Base-by-base conservation (phyloP, 2,329 filamentous ascomycete species). In the Fusarium sp. region DNA sequence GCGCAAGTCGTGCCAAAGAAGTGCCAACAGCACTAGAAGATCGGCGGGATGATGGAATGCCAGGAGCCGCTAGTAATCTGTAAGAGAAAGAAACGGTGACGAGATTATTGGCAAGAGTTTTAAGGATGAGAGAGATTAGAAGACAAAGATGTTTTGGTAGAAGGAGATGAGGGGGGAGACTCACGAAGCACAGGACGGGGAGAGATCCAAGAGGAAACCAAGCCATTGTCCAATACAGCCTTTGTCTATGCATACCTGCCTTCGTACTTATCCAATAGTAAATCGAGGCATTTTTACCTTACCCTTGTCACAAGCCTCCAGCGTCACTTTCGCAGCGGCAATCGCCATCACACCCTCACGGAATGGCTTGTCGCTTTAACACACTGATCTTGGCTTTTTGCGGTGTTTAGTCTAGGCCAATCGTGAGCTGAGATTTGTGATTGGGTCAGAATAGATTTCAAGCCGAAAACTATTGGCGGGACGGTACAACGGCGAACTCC, bases 1-100 rank as follows among this genome's bases (percentile, higher is more conserved):
- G 35, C 59, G 48, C 51, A 63, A 66, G 54, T 67, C 58, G 54
- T 67, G 47, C 45, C 45, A 47, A 51, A 57, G 34, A 34, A 45
- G 42, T 47, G 42, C 41, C 56, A 38, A 49, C 54, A 44, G 54
- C 36, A 44, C 63, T 54, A 64, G 38, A 39, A 35, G 51, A 41
- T 41, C 31, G 47, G 32, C 36, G 12, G 50, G 19, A 22, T 34
- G 35, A 56, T 52, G 46, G 62, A 66, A 66, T 53, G 47, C 15
- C 22, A 28, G 28, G 13, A n/a, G 40, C 25, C 26, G 31, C 22
- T 58, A 64, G 31, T 34, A 19, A 11, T 46, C 38, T 45, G 26
- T 19, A n/a, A 26, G 47, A 15, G 26, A 6, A 38, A 51, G 26
- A 34, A 19, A 29, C 11, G 11, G 10, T 9, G 15, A 10, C 15